Base-by-base conservation (phyloP, 441 rosid species). In the Erodium trifolium region DNA sequence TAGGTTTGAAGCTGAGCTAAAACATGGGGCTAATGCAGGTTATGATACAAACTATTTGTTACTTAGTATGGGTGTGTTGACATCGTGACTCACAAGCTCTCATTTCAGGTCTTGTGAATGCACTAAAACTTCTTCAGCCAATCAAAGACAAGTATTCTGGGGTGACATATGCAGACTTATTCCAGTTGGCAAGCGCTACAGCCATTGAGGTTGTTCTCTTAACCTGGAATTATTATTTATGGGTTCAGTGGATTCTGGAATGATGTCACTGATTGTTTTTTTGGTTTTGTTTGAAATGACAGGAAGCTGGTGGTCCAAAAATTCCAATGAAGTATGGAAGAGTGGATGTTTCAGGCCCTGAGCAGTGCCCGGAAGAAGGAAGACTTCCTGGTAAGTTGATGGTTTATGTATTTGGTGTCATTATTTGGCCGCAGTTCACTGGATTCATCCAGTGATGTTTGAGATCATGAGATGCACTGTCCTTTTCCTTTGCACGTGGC, bases 21-120 rank as follows among this genome's bases (percentile, higher is more conserved):
- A 91, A 47, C 97, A 93, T 78, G 92, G 77, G 70, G 97, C 98
- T 55, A 93, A 93, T 82, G 97, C 98, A 53, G 98, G 98, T 92
- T 79, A 69, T 41, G 6, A 2, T 69, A 73, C 49, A 41, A 65
- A 41, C 34, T 65, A 0, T 47, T 5, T 37, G 13, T 55, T 62
- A 37, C 49, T 71, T 72, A 49, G 65, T 31, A 73, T 65, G 37
- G 23, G 63, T 77, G 14, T 51, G 59, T 10, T 72, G 35, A 11
- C 19, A 31, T 72, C 37, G 62, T 73, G 67, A 23, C 72, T 78
- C 4, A 78, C 51, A 23, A 68, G 63, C 49, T 71, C 10, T 34
- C 43, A 59, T 73, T 76, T 67, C 80, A 92, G 98, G 97, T 79
- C 91, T 93, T 71, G 80, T 83, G 66, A 85, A 86, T 80, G 98